Evolutionary conservation across 176 grass and related monocot genomes (phyloP), one percentile per base, ranked within the genome.

Genomic region (Pontederia paniculata): DNA sequence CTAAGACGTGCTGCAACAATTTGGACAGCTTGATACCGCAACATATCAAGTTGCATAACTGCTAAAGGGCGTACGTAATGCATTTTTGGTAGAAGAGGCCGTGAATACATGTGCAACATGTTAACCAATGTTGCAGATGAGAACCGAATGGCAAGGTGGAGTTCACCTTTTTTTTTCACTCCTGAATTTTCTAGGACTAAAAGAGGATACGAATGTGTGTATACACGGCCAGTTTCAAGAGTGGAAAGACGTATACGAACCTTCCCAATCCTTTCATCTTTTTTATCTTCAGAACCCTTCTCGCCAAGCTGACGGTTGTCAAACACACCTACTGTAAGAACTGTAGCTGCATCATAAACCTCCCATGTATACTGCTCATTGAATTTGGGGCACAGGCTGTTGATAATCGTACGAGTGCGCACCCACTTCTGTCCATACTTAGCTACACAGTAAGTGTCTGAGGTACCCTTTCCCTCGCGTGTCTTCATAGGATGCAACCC

Each of bases 331-430:
- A 78, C 23, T 5, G 75, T 78, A 1, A 83, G 16, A 14, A 74
- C 45, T 4, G 74, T 83, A 14, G 31, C 48, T 12, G 47, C 65
- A 56, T 83, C 75, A 10, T 70, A 74, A 10, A 83, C 70, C 16
- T 78, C 70, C 80, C 80, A 83, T 9, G 65, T 17, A 55, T 75
- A 71, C 51, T 78, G 75, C 42, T 78, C 80, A 15, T 83, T 70
- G 58, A 53, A 83, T 55, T 12, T 7, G 9, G 75, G 65, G 10
- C 59, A n/a, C 1, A 42, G 2, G n/a, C 3, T 54, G 13, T 70
- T 43, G 25, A 59, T 44, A 20, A 83, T 37, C 42, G 70, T 78
- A 44, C 65, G 70, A 17, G 70, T 78, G 0, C 75, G 80, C 13
- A 49, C 63, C 80, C 80, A 78, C 54, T 71, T 75, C 7, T 37